Conservation (phyloP, 1,284 basidiomycete genomes). For the Fomitopsis palustris region DNA sequence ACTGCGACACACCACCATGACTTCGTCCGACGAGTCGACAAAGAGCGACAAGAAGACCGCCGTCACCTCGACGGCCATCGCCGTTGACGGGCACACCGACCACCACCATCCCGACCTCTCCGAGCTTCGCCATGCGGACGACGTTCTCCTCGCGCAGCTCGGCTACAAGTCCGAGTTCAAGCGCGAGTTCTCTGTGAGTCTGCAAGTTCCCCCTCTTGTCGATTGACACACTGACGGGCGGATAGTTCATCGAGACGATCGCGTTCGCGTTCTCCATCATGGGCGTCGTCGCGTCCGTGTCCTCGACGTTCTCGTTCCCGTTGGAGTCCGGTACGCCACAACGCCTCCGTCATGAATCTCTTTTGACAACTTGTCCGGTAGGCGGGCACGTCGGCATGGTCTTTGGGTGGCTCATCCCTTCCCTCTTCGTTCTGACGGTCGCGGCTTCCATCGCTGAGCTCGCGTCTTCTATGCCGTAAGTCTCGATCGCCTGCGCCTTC, state of each 20-base stretch:
- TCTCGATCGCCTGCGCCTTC: conserved; percentile 10
- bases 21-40: conserved; percentile 2
- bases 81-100: conserved; percentile 10
- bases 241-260: conserved; percentile 57
- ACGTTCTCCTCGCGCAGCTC: conserved; percentile 56
- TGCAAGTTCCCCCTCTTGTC: no score
- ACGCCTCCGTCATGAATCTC: neutral
- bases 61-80: conserved; percentile 11
- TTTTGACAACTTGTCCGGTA: conserved; percentile 15
- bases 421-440: conserved; percentile 62
- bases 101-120: conserved; percentile 11
- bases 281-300: conserved; percentile 68
- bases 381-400: conserved; percentile 76
- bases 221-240: neutral
- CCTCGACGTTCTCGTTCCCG: conserved; percentile 63
- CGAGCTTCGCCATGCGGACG: conserved; percentile 42
- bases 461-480: conserved; percentile 73
- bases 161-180: conserved; percentile 77
- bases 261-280: conserved; percentile 75
- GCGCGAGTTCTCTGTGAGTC: conserved; percentile 68
- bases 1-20: neutral
- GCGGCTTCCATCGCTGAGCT: conserved; percentile 72
- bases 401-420: conserved; percentile 76
- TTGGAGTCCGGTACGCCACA: conserved; percentile 48
- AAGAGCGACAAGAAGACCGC: conserved; percentile 13